phyloP scores from a whole-genome alignment of 2,329 filamentous ascomycete species.

The Monosporascus sp. region DNA sequence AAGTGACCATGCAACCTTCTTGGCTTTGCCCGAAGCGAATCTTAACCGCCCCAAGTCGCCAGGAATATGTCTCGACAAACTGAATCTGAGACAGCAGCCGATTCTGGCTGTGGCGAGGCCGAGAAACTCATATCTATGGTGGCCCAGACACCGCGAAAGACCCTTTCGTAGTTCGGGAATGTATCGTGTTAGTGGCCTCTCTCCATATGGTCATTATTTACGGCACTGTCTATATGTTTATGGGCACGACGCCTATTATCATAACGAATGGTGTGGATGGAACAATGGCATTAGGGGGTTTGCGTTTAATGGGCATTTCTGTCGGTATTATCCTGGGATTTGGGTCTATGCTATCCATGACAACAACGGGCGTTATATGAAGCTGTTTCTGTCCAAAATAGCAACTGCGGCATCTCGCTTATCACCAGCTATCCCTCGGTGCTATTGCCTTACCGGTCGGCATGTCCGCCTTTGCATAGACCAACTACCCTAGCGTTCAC shows the following conservation, averaged over 20 bases:
- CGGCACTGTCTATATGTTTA: constrained; percentile 54
- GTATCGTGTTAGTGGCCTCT: constrained; percentile 61
- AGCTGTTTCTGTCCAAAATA: constrained; percentile 35
- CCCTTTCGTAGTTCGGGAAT: constrained; percentile 64
- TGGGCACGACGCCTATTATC: constrained; percentile 60
- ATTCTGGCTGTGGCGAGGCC: too few relatives aligned
- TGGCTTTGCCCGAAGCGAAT: too few relatives aligned
- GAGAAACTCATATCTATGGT: constrained; percentile 32
- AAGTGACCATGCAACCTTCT: too few relatives aligned
- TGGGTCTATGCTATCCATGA: constrained; percentile 49
- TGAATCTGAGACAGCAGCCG: too few relatives aligned
- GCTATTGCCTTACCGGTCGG: constrained; percentile 57
- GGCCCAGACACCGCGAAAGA: constrained; percentile 61
- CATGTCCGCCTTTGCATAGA: constrained; percentile 67
- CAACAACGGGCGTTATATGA: constrained; percentile 51
- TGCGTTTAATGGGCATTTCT: constrained; percentile 61
- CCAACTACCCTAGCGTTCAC: constrained; percentile 48
- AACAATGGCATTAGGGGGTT: constrained; percentile 54
- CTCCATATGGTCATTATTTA: constrained; percentile 63
- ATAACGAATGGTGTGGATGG: constrained; percentile 55
- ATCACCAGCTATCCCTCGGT: constrained; percentile 54
- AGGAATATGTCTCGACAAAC: too few relatives aligned
- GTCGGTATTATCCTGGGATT: constrained; percentile 61
- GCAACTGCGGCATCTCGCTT: constrained; percentile 63
- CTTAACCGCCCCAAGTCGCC: too few relatives aligned